phyloP scores from a whole-genome alignment of 2,329 filamentous ascomycete species.

The Aspergillus carbonarius region DNA sequence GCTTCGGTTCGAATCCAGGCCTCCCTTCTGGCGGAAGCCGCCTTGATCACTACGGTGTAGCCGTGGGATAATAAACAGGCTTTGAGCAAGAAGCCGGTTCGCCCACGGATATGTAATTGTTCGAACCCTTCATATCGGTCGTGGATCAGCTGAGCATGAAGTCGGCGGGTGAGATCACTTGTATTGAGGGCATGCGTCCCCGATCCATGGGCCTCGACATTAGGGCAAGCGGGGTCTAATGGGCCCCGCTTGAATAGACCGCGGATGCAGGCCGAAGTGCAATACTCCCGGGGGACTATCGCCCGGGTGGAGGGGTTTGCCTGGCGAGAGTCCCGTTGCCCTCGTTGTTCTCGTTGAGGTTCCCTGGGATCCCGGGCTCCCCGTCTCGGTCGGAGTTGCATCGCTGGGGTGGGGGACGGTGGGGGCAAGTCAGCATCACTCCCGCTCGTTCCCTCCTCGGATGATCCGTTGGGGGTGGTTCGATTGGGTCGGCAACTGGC shows the following conservation, averaged over 20 bases:
- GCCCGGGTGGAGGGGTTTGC: not conserved
- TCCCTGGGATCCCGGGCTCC: slow-evolving; percentile 15
- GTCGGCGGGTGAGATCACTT: slow-evolving; percentile 19
- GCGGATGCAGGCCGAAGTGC: slow-evolving; percentile 22
- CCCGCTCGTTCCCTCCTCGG: too few relatives aligned
- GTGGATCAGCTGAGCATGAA: slow-evolving; percentile 19
- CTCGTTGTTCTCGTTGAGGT: not conserved
- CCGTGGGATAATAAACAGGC: not conserved
- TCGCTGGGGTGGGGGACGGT: too few relatives aligned
- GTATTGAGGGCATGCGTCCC: slow-evolving; percentile 29
- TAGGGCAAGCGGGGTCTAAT: slow-evolving; percentile 35
- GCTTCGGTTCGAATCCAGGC: not conserved
- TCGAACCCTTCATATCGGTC: slow-evolving; percentile 17
- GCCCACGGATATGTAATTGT: not conserved
- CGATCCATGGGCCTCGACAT: slow-evolving; percentile 25
- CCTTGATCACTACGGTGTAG: not conserved
- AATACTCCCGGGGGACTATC: slow-evolving; percentile 18
- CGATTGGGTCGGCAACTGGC: too few relatives aligned
- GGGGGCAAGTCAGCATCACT: too few relatives aligned
- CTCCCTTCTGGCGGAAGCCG: not conserved
- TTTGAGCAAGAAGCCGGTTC: not conserved
- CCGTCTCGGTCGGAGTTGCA: too few relatives aligned
- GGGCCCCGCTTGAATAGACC: slow-evolving; percentile 19
- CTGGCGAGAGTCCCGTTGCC: slow-evolving; percentile 2
- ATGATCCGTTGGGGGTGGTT: too few relatives aligned